Base-by-base conservation (phyloP, 768 basidiomycete species). In the Symmetrospora coprosmae region DNA sequence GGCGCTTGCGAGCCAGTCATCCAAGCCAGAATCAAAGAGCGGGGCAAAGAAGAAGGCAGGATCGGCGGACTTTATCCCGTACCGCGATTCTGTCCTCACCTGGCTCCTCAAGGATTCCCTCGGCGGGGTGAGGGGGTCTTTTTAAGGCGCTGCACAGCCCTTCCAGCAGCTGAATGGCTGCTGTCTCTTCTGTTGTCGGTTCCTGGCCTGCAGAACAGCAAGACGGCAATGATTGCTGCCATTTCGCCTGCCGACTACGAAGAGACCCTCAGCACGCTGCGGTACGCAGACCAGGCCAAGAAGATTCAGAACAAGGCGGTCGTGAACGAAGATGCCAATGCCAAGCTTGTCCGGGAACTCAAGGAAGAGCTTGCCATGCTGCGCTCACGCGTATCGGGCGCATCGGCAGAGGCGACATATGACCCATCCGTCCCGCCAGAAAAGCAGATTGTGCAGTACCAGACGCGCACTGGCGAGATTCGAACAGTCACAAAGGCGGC, bases 251-350 rank as follows among this genome's bases (percentile, higher is more conserved):
- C 90, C 45, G 90, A 96, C 74, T 96, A 96, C 70, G 92, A 97
- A 66, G 92, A 97, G 73, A 96, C 92, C 16, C 76, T 97, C 63
- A 88, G 88, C 74, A 97, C 92, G 1, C 76, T 99, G 61, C 85
- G 94, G 4, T 97, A 99, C 74, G 94, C 94, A 30, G 69, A 69
- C 40, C 64, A 76, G 61, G 91, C 92, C 33, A 99, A 99, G 84
- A 92, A 92, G 83, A 99, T 99, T 75, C 96, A 91, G 82, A 99
- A 96, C 75, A 92, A 96, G 76, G 92, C 94, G 16, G 82, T 97
- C 61, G 87, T 99, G 66, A 99, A 99, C 75, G 94, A 99, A 76
- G 94, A 99, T 79, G 94, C 94, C 31, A 99, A 96, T 69, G 92
- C 92, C 70, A 96, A 89, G 76, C 84, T 99, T 60, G 91, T 99